Evolutionary conservation across 805 yeast species (phyloP).

Genomic region (Candida insectorum): DNA sequence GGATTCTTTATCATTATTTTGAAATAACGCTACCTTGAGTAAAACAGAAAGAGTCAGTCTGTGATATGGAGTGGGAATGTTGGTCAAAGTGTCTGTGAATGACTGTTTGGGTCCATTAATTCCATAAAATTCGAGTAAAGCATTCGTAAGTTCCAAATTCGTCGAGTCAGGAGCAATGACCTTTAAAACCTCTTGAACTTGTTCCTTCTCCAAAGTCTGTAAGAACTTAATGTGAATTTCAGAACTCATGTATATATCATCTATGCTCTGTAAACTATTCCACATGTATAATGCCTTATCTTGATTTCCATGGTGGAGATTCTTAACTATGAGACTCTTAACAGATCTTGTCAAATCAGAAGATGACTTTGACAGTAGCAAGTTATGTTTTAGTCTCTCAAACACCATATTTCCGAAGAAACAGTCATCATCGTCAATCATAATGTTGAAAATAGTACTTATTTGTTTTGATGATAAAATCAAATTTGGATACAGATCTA

Average conservation of each 20-base stretch:
- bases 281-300: constrained; percentile 16
- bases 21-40: constrained; percentile 25
- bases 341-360: background rate
- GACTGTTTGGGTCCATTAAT: constrained; percentile 1
- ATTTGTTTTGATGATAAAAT: too few species aligned
- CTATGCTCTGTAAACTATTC: too few species aligned
- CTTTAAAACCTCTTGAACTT: too few species aligned
- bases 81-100: too few species aligned
- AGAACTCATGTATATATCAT: too few species aligned
- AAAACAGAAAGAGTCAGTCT: constrained; percentile 32
- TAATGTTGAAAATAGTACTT: background rate
- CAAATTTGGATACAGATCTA: constrained; percentile 4
- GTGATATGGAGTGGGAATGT: too few species aligned
- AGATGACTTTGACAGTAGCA: background rate
- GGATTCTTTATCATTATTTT: constrained; percentile 25
- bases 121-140: constrained; percentile 9
- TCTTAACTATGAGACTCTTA: constrained; percentile 10
- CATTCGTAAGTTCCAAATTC: constrained; percentile 6
- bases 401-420: too few species aligned
- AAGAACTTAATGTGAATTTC: too few species aligned
- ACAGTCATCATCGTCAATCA: constrained; percentile 3
- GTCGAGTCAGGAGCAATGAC: too few species aligned
- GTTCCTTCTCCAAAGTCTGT: too few species aligned
- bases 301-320: constrained; percentile 12
- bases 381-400: constrained; percentile 1